phyloP scores from a whole-genome alignment of 2,329 filamentous ascomycete species.

The Fusarium haematococcum region DNA sequence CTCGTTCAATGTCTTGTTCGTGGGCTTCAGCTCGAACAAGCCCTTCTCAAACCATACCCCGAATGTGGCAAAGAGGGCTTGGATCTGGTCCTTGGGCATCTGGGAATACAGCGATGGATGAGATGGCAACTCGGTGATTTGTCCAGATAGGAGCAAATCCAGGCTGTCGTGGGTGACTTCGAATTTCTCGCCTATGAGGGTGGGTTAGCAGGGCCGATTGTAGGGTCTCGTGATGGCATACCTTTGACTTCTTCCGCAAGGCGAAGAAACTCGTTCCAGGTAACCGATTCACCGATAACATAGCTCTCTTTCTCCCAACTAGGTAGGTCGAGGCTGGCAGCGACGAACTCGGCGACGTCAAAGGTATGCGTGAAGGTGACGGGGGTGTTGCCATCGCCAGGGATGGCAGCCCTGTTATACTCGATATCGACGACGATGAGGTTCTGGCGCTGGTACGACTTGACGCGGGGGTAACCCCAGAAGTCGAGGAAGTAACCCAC shows the following conservation, averaged over 20 bases:
- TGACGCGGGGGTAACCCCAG: not conserved
- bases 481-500: not conserved
- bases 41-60: not conserved
- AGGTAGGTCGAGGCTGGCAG: not conserved
- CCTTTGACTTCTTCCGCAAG: not conserved
- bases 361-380: not conserved
- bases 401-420: not conserved
- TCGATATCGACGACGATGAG: not conserved
- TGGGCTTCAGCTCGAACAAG: not conserved
- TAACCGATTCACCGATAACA: not conserved
- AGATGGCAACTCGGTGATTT: not conserved
- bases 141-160: not conserved
- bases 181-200: not conserved
- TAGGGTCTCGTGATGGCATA: not conserved
- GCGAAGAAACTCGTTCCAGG: not conserved
- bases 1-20: not conserved
- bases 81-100: not conserved
- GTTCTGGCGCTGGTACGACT: not conserved
- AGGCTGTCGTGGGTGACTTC: not conserved
- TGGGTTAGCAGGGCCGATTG: not conserved
- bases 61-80: not conserved
- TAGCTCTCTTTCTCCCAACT: not conserved
- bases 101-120: not conserved
- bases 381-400: not conserved
- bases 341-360: not conserved